These are phyloP conservation scores for Blastocystis sp. DNA, from an alignment of 352 stramenopile species.

Conservation along the genomic window DNA sequence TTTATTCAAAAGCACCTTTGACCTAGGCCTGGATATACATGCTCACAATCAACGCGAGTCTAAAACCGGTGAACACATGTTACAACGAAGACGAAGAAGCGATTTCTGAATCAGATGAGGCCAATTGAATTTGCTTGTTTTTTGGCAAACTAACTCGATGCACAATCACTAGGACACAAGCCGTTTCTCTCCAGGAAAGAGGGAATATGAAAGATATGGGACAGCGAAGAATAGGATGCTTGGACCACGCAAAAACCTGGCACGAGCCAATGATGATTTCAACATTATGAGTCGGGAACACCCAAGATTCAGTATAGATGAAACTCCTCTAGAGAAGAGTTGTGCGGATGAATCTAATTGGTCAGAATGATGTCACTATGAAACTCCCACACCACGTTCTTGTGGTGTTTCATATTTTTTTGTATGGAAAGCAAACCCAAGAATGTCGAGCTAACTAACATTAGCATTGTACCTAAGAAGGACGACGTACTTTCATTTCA, in stretches of 20 bases:
- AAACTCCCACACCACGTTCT: constrained; percentile 6
- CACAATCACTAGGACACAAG: background rate
- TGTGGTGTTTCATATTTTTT: constrained; percentile 23
- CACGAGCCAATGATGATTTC: background rate
- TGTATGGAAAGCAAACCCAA: constrained; percentile 56
- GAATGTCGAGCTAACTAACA: constrained; percentile 43
- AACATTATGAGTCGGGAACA: background rate
- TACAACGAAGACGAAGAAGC: background rate
- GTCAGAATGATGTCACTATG: background rate
- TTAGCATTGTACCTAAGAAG: constrained; percentile 12
- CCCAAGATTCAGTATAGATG: background rate
- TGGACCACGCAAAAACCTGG: background rate
- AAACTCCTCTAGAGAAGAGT: background rate
- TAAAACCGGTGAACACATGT: background rate
- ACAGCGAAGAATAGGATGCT: background rate
- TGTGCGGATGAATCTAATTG: background rate
- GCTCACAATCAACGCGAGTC: background rate
- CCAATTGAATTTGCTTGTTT: background rate
- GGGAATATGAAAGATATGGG: background rate
- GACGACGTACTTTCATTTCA: background rate
- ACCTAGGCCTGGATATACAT: background rate
- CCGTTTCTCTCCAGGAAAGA: background rate
- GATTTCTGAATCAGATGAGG: background rate
- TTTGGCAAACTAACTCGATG: background rate
- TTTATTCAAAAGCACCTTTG: background rate